Base-by-base conservation (phyloP, 768 basidiomycete genomes). In the Terana coerulea region DNA sequence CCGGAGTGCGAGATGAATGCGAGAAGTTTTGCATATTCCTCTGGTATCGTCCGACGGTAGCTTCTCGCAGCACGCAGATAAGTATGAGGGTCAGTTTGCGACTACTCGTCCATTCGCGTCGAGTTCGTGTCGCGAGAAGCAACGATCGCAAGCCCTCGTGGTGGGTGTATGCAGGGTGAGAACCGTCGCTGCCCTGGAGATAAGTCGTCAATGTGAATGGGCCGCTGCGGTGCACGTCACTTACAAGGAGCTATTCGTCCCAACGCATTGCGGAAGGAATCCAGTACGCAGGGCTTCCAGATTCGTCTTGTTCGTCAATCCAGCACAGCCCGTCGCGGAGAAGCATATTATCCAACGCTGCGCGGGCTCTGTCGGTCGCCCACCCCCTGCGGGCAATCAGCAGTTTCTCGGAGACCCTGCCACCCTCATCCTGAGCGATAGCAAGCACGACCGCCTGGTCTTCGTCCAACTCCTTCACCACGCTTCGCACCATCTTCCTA, bases 311-410 rank as follows among this genome's bases (percentile, higher is more conserved):
- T 22, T 91, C 86, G 62, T 99, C 97, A 26, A 98, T 64, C 97
- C 97, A 99, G 52, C 91, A 95, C 22, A 95, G 72, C 1, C 95
- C 95, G 56, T 98, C 94, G 24, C 87, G 76, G 55, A 91, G 75
- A 12, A 95, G 77, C 84, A 95, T 94, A 55, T 95, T 94, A 60
- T 93, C 86, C 60, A 98, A 67, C 1, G 87, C 94, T 10, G 81
- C 77, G 42, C 77, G 74, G 3, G 89, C 86, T 24, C 97, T 78
- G 30, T 88, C 88, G 43, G 75, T 67, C 1, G 81, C 81, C 97
- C 97, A 99, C 4, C 83, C 85, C 14, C 79, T 81, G 47, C 75
- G 67, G 26, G 64, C 61, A 39, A 86, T 76, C 24, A 95, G 68
- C 33, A 75, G 67, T 15, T 80, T 78, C 58, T 86, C 83, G 0